Base-by-base conservation (phyloP, 2,329 filamentous ascomycete genomes). In the Neobulgaria alba region DNA sequence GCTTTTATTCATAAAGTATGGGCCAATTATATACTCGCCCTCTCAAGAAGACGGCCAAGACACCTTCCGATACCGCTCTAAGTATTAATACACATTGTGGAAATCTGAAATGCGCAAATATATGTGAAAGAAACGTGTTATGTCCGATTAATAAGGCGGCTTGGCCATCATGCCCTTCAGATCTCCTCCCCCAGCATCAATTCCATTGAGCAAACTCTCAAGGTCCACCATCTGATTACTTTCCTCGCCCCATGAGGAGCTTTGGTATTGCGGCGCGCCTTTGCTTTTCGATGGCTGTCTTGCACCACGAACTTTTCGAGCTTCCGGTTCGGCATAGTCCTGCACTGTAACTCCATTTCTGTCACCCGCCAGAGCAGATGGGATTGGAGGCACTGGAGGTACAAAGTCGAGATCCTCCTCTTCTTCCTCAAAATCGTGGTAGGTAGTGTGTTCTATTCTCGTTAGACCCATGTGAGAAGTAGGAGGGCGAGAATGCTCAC, bases 311-410 rank as follows among this genome's bases (percentile, higher is more conserved):
- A 45, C 47, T 37, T 55, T 55, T 3, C 46, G 44, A 8, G 32
- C 36, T 18, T 54, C 46, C 14, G 41, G 17, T 26, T 41, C 29
- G 10, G 50, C 48, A 35, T 54, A 47, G 21, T 60, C 53, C 5
- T 54, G 54, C 7, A 47, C 38, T 5, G 45, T 33, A 7, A 46
- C 45, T 4, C 39, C 34, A 12, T 26, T 26, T 26, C 12, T 26
- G 29, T 54, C 54, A 9, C 46, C 43, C 8, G 40, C 37, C 15
- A 55, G 47, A 2, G 52, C 47, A 8, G 45, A 48, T 33, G 57
- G 57, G 35, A 58, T 46, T 19, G 56, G 56, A 16, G 57, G 57
- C 7, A 60, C 55, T 3, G 57, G 57, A 20, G 57, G 56, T 3
- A 57, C 50, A n/a, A 15, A 34, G 16, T 56, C 47, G 9, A 42